Evolutionary conservation across 495 filamentous ascomycete genomes (phyloP).

Genomic region (Penicillium samsonianum): DNA sequence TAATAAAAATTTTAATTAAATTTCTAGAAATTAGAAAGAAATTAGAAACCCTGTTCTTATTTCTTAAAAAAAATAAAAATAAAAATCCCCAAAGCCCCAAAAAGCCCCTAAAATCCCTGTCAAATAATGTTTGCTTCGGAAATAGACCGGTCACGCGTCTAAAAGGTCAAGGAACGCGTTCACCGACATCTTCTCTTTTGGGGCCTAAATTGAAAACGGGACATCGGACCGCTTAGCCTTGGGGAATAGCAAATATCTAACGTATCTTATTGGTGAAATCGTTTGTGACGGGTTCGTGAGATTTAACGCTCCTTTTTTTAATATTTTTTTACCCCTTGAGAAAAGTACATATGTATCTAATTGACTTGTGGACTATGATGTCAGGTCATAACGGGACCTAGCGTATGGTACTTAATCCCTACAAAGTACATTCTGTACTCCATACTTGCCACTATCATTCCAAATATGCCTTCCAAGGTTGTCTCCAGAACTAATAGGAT

Average conservation of each 20-base stretch:
- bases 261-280: slow-evolving; percentile 9
- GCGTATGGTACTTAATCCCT: background rate
- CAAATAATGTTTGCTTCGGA: slow-evolving; percentile 27
- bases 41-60: slow-evolving; percentile 3
- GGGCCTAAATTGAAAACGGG: slow-evolving; percentile 17
- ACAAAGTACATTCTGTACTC: background rate
- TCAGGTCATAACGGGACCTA: background rate
- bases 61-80: background rate
- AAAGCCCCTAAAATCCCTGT: background rate
- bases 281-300: background rate
- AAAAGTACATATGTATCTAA: background rate
- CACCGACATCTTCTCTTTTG: slow-evolving; percentile 28
- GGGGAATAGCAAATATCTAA: slow-evolving; percentile 5
- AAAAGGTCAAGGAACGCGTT: slow-evolving; percentile 12
- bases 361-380: background rate
- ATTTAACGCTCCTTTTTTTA: background rate
- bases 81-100: too few species aligned
- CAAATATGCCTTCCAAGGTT: background rate
- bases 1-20: slow-evolving; percentile 5
- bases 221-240: slow-evolving; percentile 16
- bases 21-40: too few species aligned
- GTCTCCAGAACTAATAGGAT: slow-evolving; percentile 23
- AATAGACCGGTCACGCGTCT: slow-evolving; percentile 24
- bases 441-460: slow-evolving; percentile 10
- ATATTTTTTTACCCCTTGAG: background rate